Percentiles rank a stretch among this genome's conserved stretches.
Conservation (phyloP, 2,329 filamentous ascomycete genomes). For the Monilinia aucupariae region DNA sequence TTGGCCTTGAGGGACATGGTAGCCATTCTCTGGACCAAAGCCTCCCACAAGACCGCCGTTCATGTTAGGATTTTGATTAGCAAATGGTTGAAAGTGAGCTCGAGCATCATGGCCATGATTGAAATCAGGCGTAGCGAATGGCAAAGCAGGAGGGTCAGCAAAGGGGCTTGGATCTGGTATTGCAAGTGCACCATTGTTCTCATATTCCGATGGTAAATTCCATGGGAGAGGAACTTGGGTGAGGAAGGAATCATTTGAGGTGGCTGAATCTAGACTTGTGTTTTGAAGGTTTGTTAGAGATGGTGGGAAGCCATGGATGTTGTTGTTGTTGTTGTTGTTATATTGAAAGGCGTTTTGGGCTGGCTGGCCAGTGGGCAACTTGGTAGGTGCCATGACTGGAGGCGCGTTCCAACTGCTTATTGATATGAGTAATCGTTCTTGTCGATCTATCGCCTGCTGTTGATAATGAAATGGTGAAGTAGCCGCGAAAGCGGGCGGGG, state of each 20-base stretch:
- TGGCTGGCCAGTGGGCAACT: slow-evolving; percentile 11
- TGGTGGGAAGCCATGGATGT: slow-evolving; percentile 1
- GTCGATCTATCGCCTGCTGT: background rate
- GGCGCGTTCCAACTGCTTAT: background rate
- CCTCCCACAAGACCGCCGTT: background rate
- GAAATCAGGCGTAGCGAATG: slow-evolving; percentile 17
- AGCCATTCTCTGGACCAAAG: background rate
- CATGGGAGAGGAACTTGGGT: slow-evolving; percentile 29
- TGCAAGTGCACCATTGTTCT: slow-evolving; percentile 3
- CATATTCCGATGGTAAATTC: slow-evolving; percentile 19
- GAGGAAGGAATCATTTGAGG: slow-evolving; percentile 23
- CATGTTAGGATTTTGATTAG: background rate
- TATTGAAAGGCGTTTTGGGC: slow-evolving; percentile 6
- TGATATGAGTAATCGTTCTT: background rate
- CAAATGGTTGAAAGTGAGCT: slow-evolving; percentile 6
- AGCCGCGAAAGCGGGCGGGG: background rate
- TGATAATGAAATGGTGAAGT: background rate
- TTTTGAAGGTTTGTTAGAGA: background rate
- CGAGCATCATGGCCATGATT: background rate
- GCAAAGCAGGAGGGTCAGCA: background rate
- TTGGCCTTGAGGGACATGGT: background rate
- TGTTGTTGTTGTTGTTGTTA: slow-evolving; percentile 1
- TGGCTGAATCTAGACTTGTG: slow-evolving; percentile 3
- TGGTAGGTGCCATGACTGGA: background rate
- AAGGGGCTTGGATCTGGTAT: slow-evolving; percentile 10